Evolutionary conservation across 2,329 filamentous ascomycete genomes (phyloP).

Genomic region (Trematosphaeria pertusa): DNA sequence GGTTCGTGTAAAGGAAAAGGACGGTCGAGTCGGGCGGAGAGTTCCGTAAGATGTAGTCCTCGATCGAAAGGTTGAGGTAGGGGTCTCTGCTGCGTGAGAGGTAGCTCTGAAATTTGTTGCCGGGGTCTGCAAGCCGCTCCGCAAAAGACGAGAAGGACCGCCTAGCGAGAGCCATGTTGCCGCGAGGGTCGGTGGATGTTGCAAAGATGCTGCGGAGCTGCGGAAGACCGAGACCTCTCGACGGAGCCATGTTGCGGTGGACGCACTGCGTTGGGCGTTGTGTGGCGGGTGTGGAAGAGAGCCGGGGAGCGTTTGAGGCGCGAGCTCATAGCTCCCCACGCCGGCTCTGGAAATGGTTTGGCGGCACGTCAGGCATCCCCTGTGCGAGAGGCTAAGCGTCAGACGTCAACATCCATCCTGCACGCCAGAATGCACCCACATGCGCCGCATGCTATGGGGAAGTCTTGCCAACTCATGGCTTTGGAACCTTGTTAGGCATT

Average conservation of each 20-base stretch:
- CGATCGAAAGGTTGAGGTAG: slow-evolving; percentile 90
- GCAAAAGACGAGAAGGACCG: slow-evolving; percentile 34
- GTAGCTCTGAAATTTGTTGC: slow-evolving; percentile 54
- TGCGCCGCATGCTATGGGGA: too few relatives aligned
- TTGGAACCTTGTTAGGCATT: too few relatives aligned
- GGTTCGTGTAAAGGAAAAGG: slow-evolving; percentile 87
- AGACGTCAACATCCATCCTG: too few relatives aligned
- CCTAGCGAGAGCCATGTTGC: neutral
- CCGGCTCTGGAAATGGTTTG: too few relatives aligned
- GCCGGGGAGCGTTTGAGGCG: too few relatives aligned
- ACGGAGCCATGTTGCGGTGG: slow-evolving; percentile 10
- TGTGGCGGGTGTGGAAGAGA: too few relatives aligned
- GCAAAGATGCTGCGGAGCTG: neutral
- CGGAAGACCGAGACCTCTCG: slow-evolving; percentile 2
- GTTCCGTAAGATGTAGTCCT: slow-evolving; percentile 84
- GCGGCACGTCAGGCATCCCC: too few relatives aligned
- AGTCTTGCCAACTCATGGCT: too few relatives aligned
- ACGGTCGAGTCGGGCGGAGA: slow-evolving; percentile 75
- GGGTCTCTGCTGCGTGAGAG: slow-evolving; percentile 69
- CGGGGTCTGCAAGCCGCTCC: slow-evolving; percentile 36
- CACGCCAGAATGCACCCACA: too few relatives aligned
- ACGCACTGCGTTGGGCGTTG: neutral
- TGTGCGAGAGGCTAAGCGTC: too few relatives aligned
- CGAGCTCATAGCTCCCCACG: too few relatives aligned
- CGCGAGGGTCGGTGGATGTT: neutral